phyloP scores from a whole-genome alignment of 805 yeast species.

The Tetrapisispora taiwanensis region DNA sequence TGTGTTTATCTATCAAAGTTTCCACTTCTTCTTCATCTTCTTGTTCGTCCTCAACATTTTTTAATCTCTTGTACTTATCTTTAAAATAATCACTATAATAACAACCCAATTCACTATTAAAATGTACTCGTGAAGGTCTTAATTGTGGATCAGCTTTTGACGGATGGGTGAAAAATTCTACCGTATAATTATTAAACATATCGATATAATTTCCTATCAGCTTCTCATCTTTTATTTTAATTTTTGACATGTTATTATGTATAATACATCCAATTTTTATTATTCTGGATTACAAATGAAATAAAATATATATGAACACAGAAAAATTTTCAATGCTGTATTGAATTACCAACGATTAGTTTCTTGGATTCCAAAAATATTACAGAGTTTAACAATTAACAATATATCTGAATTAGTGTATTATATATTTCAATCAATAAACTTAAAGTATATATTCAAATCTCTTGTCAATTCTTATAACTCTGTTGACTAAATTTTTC shows the following conservation, averaged over 20 bases:
- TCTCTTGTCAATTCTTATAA: too few species aligned
- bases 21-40: conserved; percentile 5
- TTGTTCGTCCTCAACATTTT: conserved; percentile 1
- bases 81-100: neutral
- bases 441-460: too few species aligned
- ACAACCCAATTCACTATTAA: neutral
- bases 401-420: too few species aligned
- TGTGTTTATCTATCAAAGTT: conserved; percentile 6
- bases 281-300: too few species aligned
- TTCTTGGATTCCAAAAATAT: too few species aligned
- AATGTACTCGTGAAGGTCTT: neutral
- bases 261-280: neutral
- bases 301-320: too few species aligned
- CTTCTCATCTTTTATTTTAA: neutral
- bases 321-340: too few species aligned
- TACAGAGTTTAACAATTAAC: too few species aligned
- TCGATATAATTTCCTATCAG: neutral
- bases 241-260: neutral
- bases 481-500: too few species aligned
- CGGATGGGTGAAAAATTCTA: neutral
- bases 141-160: neutral
- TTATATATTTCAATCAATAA: too few species aligned
- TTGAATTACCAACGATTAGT: too few species aligned
- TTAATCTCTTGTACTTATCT: neutral
- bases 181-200: neutral